phyloP scores from a whole-genome alignment of 768 basidiomycete species.

The Tulasnella sp. region DNA sequence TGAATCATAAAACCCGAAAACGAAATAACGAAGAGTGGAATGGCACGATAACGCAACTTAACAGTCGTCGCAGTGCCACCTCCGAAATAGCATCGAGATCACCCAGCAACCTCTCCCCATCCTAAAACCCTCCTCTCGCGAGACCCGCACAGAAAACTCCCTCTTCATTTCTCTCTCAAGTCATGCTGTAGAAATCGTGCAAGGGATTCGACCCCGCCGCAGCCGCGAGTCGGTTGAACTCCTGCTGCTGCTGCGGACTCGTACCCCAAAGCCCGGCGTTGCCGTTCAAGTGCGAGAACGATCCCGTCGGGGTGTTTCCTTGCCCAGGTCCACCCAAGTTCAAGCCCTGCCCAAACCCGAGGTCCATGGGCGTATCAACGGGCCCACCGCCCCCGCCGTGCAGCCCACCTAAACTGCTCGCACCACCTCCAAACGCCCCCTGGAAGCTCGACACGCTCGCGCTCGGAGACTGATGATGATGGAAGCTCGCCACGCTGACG shows the following conservation, averaged over 20 bases:
- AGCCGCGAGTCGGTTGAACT: neutral
- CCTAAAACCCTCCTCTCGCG: neutral
- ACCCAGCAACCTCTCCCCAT: neutral
- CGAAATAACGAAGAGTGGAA: neutral
- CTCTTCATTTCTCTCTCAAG: neutral
- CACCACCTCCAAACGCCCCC: neutral
- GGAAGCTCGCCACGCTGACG: slow-evolving; percentile 10
- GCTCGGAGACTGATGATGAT: slow-evolving; percentile 3
- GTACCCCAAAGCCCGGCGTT: neutral
- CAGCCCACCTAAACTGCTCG: neutral
- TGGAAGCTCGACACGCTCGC: slow-evolving; percentile 6
- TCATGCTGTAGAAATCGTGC: neutral
- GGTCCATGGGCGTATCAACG: neutral
- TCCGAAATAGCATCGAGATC: neutral
- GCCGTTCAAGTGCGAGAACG: neutral
- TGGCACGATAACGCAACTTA: neutral
- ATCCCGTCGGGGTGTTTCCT: neutral
- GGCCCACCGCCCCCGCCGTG: neutral
- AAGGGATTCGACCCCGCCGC: neutral
- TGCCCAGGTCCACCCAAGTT: neutral
- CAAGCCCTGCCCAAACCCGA: neutral
- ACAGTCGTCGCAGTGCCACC: neutral
- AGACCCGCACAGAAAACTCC: neutral
- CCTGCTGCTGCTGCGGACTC: neutral
- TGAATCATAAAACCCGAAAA: neutral